Evolutionary conservation across 352 stramenopile genomes (phyloP).

Genomic region (Thalassiosira mediterranea): DNA sequence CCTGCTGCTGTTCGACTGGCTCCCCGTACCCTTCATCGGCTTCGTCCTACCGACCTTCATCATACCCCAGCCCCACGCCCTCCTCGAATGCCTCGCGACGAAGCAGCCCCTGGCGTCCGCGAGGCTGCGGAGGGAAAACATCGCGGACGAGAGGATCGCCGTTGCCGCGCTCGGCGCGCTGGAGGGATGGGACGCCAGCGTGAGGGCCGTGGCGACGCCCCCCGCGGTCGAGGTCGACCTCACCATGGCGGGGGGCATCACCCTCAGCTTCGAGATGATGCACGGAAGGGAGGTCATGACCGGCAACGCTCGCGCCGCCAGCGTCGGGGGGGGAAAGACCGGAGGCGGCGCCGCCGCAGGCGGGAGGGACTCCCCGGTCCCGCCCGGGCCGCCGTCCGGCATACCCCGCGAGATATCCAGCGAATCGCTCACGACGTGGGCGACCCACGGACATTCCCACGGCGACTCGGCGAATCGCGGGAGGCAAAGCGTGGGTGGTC

Average conservation of each 20-base stretch:
- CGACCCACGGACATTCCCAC: slow-evolving; percentile 39
- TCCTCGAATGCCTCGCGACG: slow-evolving; percentile 76
- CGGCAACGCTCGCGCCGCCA: not conserved
- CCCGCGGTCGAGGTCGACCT: slow-evolving; percentile 80
- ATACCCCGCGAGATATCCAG: slow-evolving; percentile 40
- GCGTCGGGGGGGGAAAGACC: too few species aligned
- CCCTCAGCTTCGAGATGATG: slow-evolving; percentile 77
- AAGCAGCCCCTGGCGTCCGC: slow-evolving; percentile 77
- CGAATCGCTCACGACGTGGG: slow-evolving; percentile 71
- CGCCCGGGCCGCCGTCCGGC: not conserved
- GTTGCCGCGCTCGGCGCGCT: slow-evolving; percentile 66
- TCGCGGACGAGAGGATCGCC: slow-evolving; percentile 74
- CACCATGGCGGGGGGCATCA: slow-evolving; percentile 76
- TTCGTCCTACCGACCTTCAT: slow-evolving; percentile 79
- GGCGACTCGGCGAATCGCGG: slow-evolving; percentile 2
- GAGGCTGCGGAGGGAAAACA: slow-evolving; percentile 69
- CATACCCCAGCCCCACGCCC: slow-evolving; percentile 81
- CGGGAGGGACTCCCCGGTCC: slow-evolving; percentile 26
- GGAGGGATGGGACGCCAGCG: slow-evolving; percentile 64
- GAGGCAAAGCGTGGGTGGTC: not conserved
- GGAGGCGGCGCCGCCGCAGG: not conserved
- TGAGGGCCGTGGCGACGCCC: slow-evolving; percentile 73
- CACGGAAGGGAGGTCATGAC: slow-evolving; percentile 68
- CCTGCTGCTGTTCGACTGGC: slow-evolving; percentile 72
- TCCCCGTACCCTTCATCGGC: slow-evolving; percentile 82